Evolutionary conservation across 2,329 filamentous ascomycete genomes (phyloP).

Genomic region (Fusarium penzigii): DNA sequence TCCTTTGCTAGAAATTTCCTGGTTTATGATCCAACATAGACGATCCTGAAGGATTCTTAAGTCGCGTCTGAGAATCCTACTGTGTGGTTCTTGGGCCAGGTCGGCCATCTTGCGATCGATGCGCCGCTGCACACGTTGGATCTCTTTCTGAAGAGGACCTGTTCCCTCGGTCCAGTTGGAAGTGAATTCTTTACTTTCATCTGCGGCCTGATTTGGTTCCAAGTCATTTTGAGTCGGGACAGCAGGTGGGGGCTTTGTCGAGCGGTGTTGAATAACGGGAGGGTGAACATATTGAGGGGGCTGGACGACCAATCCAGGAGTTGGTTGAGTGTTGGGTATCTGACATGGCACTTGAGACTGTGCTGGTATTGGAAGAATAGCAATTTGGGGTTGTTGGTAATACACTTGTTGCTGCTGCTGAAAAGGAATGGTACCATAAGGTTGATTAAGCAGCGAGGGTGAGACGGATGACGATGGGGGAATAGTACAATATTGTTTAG

Average conservation of each 20-base stretch:
- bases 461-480: slow-evolving; percentile 13
- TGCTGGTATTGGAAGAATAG: slow-evolving; percentile 10
- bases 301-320: background rate
- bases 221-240: background rate
- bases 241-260: slow-evolving; percentile 2
- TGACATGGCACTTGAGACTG: slow-evolving; percentile 9
- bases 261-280: slow-evolving; percentile 1
- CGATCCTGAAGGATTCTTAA: slow-evolving; percentile 30
- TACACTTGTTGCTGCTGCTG: slow-evolving; percentile 23
- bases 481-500: slow-evolving; percentile 17
- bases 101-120: slow-evolving; percentile 29
- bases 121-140: slow-evolving; percentile 29
- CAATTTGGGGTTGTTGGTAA: slow-evolving; percentile 20
- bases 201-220: background rate
- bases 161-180: slow-evolving; percentile 2
- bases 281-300: slow-evolving; percentile 8
- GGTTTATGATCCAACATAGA: slow-evolving; percentile 33
- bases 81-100: slow-evolving; percentile 25
- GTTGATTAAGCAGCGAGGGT: slow-evolving; percentile 12
- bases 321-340: background rate
- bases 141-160: slow-evolving; percentile 16
- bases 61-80: slow-evolving; percentile 24
- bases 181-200: background rate
- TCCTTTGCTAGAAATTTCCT: slow-evolving; percentile 17
- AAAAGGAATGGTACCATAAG: slow-evolving; percentile 12